Base-by-base conservation (phyloP, 768 basidiomycete species). In the Hericium coralloides region DNA sequence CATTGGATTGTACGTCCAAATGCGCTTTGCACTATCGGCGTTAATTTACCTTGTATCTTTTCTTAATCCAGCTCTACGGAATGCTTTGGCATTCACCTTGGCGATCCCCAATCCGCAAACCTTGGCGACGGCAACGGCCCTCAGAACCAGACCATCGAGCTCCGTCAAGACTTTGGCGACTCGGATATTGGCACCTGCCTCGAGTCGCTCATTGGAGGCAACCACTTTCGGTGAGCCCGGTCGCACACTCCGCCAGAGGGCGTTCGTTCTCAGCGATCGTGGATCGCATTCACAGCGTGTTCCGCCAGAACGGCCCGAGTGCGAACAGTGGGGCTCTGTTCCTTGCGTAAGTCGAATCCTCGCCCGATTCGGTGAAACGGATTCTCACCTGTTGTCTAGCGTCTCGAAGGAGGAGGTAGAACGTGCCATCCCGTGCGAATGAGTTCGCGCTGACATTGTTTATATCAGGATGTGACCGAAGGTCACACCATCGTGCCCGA, bases 121-220 rank as follows among this genome's bases (percentile, higher is more conserved):
- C 70, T 79, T 0, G 79, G 79, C 0, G 79, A 80, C 49, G 78
- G 78, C 0, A 68, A 76, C 23, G 76, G 75, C 12, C 70, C 63
- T 56, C 70, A 74, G 51, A 71, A 76, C 53, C 76, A 79, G 59
- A 74, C 73, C 20, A 43, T 72, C 23, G 76, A 78, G 60, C 64
- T 79, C 50, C 73, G 79, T 41, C 63, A 77, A 60, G 77, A 78
- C 54, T 78, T 69, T 49, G 76, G 70, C 57, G 59, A 63, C 20
- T 20, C 68, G 2, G 57, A 39, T 3, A 2, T 69, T 1, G 79
- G 78, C n/a, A 74, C 79, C 0, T 80, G 79, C 53, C 55, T 66
- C 18, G 71, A 72, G 64, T 68, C 61, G 51, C 65, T 68, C n/a
- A 49, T 62, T 14, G 62, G 62, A 7, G 62, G 62, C 17, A 63